These are phyloP conservation scores for Lunasporangiospora selenospora DNA, from an alignment of 192 early-diverging fungal genomes.

Conservation along the genomic window DNA sequence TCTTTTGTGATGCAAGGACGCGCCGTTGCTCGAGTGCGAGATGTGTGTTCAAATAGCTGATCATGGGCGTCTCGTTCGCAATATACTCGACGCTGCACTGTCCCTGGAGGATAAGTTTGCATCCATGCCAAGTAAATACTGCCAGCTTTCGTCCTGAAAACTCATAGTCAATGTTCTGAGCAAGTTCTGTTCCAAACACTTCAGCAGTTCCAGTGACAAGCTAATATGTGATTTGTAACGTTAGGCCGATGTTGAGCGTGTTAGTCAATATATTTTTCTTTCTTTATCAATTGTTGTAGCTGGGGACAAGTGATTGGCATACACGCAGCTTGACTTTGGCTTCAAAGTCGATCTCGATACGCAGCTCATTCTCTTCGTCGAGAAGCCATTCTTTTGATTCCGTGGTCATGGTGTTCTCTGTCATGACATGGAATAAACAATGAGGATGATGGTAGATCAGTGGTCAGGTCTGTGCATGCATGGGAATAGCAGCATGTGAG, in stretches of 20 bases:
- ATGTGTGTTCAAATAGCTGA: constrained; percentile 87
- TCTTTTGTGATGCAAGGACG: constrained; percentile 48
- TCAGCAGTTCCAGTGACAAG: constrained; percentile 84
- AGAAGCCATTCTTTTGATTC: constrained; percentile 67
- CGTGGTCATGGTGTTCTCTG: neutral
- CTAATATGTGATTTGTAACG: constrained; percentile 35
- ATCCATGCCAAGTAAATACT: constrained; percentile 94
- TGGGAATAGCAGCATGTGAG: too few species aligned
- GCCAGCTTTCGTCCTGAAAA: constrained; percentile 88
- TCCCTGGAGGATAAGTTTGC: constrained; percentile 67
- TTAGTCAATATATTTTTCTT: neutral
- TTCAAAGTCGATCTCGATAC: constrained; percentile 88
- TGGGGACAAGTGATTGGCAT: constrained; percentile 3
- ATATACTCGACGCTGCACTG: constrained; percentile 82
- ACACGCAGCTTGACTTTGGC: constrained; percentile 75
- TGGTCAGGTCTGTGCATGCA: too few species aligned
- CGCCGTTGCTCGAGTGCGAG: constrained; percentile 84
- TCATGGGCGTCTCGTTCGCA: constrained; percentile 97
- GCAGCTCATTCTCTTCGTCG: constrained; percentile 84
- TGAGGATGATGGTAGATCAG: too few species aligned
- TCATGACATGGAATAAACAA: too few species aligned
- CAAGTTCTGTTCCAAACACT: constrained; percentile 95
- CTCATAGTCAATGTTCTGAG: constrained; percentile 75
- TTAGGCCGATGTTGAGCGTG: too few species aligned
- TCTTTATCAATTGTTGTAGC: neutral